Percentiles rank a stretch among this genome's conserved stretches.
Evolutionary conservation across 345 rosid species (phyloP).

Genomic region (Atalantia buxifolia): DNA sequence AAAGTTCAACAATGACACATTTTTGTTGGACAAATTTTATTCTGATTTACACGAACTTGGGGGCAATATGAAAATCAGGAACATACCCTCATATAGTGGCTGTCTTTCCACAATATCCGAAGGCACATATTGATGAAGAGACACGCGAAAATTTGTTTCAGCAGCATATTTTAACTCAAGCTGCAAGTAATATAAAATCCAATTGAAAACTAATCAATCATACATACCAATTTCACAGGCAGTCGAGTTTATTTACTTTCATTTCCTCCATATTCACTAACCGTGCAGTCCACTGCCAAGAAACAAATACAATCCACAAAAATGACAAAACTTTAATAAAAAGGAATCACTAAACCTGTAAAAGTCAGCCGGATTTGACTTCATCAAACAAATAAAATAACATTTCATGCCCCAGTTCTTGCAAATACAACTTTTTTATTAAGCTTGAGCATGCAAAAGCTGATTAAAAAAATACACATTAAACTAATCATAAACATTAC

Average conservation of each 20-base stretch:
- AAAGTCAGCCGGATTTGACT: too few relatives aligned
- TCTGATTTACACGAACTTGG: background rate
- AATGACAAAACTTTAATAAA: too few relatives aligned
- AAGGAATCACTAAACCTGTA: too few relatives aligned
- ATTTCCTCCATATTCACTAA: background rate
- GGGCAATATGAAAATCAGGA: background rate
- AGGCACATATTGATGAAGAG: slow-evolving; percentile 87
- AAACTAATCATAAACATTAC: slow-evolving; percentile 4
- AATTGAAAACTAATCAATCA: background rate
- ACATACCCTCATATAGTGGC: slow-evolving; percentile 84
- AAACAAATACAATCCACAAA: too few relatives aligned
- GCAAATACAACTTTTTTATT: too few relatives aligned
- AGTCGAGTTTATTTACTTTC: background rate
- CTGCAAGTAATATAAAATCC: slow-evolving; percentile 34
- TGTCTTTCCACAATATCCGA: slow-evolving; percentile 90
- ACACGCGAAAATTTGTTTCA: slow-evolving; percentile 72
- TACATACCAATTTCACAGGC: background rate
- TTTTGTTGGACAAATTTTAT: background rate
- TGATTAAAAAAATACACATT: too few relatives aligned
- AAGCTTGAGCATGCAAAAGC: too few relatives aligned
- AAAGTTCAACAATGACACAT: background rate
- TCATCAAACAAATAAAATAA: too few relatives aligned
- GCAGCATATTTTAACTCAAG: slow-evolving; percentile 75
- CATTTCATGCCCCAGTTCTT: too few relatives aligned
- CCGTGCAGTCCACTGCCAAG: background rate